Evolutionary conservation across 352 stramenopile species (phyloP).

Genomic region (Peronospora destructor): DNA sequence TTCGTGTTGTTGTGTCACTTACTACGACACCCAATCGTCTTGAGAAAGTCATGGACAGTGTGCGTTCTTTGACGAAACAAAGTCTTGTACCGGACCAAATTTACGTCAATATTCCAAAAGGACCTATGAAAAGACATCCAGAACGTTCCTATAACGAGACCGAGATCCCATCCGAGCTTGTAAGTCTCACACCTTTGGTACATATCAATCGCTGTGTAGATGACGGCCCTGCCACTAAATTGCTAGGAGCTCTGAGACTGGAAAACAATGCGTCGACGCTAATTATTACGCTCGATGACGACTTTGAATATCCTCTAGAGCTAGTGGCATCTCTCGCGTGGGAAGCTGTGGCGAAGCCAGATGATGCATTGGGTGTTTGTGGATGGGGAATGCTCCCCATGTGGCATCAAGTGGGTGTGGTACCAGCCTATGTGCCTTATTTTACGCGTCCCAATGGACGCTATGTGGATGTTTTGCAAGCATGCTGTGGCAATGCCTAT

Average conservation of each 20-base stretch:
- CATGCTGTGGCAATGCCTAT: conserved; percentile 66
- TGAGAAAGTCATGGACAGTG: conserved; percentile 70
- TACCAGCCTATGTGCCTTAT: conserved; percentile 77
- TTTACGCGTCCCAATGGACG: conserved; percentile 66
- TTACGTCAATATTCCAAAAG: conserved; percentile 68
- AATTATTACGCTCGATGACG: conserved; percentile 78
- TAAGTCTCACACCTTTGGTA: conserved; percentile 42
- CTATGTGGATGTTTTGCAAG: conserved; percentile 72
- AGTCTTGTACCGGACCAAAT: conserved; percentile 65
- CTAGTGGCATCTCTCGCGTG: conserved; percentile 62
- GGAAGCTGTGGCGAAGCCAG: conserved; percentile 50
- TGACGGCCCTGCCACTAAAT: conserved; percentile 72
- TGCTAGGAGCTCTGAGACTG: conserved; percentile 55
- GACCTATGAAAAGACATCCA: conserved; percentile 68
- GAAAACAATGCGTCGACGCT: conserved; percentile 55
- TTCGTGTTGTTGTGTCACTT: conserved; percentile 77
- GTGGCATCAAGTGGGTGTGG: conserved; percentile 65
- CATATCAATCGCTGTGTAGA: conserved; percentile 69
- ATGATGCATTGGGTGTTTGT: conserved; percentile 64
- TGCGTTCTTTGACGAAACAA: conserved; percentile 52
- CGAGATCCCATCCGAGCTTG: conserved; percentile 42
- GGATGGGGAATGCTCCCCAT: conserved; percentile 76
- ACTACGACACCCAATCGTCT: conserved; percentile 69
- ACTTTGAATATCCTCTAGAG: conserved; percentile 69
- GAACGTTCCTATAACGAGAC: conserved; percentile 74